Conservation (phyloP, 208 protist species). For the Strigomonas culicis region DNA sequence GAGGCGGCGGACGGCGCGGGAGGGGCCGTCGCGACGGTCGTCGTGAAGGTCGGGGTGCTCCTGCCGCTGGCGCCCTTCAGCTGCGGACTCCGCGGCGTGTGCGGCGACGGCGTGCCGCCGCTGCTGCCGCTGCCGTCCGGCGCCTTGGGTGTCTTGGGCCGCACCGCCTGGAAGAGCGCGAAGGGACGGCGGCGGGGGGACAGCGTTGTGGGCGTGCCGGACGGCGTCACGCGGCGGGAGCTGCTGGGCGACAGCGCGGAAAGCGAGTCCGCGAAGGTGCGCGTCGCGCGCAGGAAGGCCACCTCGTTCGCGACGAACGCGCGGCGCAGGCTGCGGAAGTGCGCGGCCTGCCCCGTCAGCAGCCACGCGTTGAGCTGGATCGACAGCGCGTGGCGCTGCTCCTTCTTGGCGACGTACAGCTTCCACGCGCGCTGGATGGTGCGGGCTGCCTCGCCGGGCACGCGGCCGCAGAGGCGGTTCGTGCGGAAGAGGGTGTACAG, state of each 20-base stretch:
- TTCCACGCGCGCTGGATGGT: conserved; percentile 68
- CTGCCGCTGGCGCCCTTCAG: not conserved
- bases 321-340: conserved; percentile 47
- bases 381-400: conserved; percentile 25
- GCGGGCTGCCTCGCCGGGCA: conserved; percentile 52
- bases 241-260: conserved; percentile 18
- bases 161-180: conserved; percentile 37
- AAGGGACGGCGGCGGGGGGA: conserved; percentile 32
- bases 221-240: conserved; percentile 7
- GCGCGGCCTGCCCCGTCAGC: conserved; percentile 39
- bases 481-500: conserved; percentile 56
- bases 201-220: conserved; percentile 10
- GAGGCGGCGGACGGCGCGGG: not conserved
- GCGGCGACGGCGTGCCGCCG: conserved; percentile 7
- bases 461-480: conserved; percentile 48
- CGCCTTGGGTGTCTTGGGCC: conserved; percentile 21
- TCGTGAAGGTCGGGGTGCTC: not conserved
- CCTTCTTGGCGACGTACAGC: conserved; percentile 40
- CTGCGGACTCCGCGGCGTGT: conserved; percentile 11
- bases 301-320: conserved; percentile 27
- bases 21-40: no score
- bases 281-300: conserved; percentile 42
- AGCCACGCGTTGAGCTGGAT: conserved; percentile 58
- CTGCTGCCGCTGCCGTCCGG: conserved; percentile 9
- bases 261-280: conserved; percentile 38